Base-by-base conservation (phyloP, 257 asterid genomes). In the Gynochthodes officinalis region DNA sequence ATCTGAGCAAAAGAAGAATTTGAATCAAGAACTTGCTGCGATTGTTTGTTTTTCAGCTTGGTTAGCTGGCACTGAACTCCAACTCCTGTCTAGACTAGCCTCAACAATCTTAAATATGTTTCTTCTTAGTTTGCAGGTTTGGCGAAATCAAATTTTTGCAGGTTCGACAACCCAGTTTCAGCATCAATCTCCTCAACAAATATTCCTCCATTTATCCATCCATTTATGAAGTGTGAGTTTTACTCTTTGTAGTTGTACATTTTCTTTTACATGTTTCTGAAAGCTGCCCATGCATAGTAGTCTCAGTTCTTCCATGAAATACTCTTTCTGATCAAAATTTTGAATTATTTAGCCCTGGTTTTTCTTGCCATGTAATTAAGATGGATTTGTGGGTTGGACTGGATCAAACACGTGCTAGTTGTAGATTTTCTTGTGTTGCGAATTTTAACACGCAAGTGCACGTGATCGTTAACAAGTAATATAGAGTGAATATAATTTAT, bases 371-470 rank as follows among this genome's bases (percentile, higher is more conserved):
- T 28, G 11, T 7, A 13, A 18, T 68, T 50, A 11, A 4, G 48
- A 90, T 90, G 96, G 90, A 86, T 55, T 71, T 87, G 68, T 78
- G 87, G 21, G 71, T 85, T 79, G 83, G 86, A 8, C 70, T 89
- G 59, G 96, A 93, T 82, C 90, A 80, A 77, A 72, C 82, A 73
- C 83, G 76, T 60, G 73, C 76, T 80, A 80, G 80, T 67, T 83
- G 69, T 69, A 81, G 78, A 70, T 73, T 82, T 69, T 83, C 84
- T 18, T 77, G 79, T 79, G n/a, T n/a, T n/a, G n/a, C n/a, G n/a
- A n/a, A n/a, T n/a, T n/a, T n/a, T n/a, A n/a, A n/a, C n/a, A n/a
- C n/a, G n/a, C n/a, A n/a, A n/a, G n/a, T n/a, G n/a, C n/a, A n/a
- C n/a, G n/a, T n/a, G n/a, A n/a, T n/a, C n/a, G n/a, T n/a, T n/a